Evolutionary conservation across 768 basidiomycete species (phyloP).

Genomic region (Suillus occidentalis): DNA sequence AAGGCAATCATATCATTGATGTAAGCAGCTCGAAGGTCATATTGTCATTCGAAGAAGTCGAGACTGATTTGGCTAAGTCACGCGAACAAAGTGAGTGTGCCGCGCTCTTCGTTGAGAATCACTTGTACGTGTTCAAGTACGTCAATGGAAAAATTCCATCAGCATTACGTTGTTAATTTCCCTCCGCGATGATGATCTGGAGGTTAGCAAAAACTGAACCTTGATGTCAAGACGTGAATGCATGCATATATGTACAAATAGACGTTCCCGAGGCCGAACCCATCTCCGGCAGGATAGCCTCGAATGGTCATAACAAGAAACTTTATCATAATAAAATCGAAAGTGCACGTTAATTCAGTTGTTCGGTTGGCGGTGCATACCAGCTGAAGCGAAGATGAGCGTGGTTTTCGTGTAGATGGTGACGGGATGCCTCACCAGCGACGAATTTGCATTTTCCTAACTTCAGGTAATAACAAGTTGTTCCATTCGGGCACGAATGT

Average conservation of each 20-base stretch:
- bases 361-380: slow-evolving; percentile 38
- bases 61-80: slow-evolving; percentile 28
- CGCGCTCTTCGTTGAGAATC: slow-evolving; percentile 26
- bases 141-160: slow-evolving; percentile 36
- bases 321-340: slow-evolving; percentile 8
- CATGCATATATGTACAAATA: slow-evolving; percentile 38
- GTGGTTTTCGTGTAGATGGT: slow-evolving; percentile 11
- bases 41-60: slow-evolving; percentile 22
- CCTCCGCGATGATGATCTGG: slow-evolving; percentile 18
- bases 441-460: slow-evolving; percentile 61
- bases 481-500: slow-evolving; percentile 44
- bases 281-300: slow-evolving; percentile 7
- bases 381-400: slow-evolving; percentile 27
- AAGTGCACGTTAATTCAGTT: slow-evolving; percentile 17
- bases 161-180: slow-evolving; percentile 30
- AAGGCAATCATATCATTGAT: slow-evolving; percentile 23
- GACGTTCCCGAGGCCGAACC: slow-evolving; percentile 7
- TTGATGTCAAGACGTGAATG: slow-evolving; percentile 9
- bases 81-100: slow-evolving; percentile 25
- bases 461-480: slow-evolving; percentile 52
- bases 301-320: slow-evolving; percentile 4
- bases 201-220: slow-evolving; percentile 20
- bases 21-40: slow-evolving; percentile 13
- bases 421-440: slow-evolving; percentile 44
- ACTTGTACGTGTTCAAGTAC: slow-evolving; percentile 25